Percentiles rank a stretch among this genome's conserved stretches.
phyloP scores from a whole-genome alignment of 768 basidiomycete species.

The Xerocomus potaroensis region DNA sequence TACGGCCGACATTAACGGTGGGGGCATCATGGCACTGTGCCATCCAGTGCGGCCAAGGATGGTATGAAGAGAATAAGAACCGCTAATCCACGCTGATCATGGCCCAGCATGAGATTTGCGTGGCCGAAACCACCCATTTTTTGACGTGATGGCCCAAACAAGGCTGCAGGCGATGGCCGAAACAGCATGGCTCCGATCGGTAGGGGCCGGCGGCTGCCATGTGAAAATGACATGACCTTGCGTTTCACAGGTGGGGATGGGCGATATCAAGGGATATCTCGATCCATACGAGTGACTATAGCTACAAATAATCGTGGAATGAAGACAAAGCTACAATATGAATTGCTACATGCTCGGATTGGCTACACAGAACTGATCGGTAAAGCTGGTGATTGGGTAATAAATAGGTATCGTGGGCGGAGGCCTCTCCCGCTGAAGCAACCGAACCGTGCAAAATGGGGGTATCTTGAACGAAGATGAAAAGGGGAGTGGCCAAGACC shows the following conservation, averaged over 20 bases:
- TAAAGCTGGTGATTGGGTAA: slow-evolving; percentile 4
- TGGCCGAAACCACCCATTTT: neutral
- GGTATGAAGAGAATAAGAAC: neutral
- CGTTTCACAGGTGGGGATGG: neutral
- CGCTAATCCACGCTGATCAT: neutral
- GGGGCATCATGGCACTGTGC: too few species aligned
- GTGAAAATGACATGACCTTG: neutral
- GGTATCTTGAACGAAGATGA: slow-evolving; percentile 14
- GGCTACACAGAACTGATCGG: slow-evolving; percentile 23
- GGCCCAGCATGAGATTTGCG: neutral
- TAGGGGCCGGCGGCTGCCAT: neutral
- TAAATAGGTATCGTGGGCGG: slow-evolving; percentile 18
- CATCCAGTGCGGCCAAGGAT: slow-evolving; percentile 11
- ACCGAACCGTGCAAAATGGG: slow-evolving; percentile 3
- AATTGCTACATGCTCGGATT: slow-evolving; percentile 25
- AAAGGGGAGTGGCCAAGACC: slow-evolving; percentile 3
- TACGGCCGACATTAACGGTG: too few species aligned
- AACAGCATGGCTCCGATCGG: neutral
- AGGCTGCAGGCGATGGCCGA: neutral
- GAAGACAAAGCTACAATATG: slow-evolving; percentile 19
- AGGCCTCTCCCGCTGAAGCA: slow-evolving; percentile 5
- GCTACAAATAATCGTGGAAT: slow-evolving; percentile 19
- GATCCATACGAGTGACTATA: slow-evolving; percentile 13
- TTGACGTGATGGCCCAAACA: neutral
- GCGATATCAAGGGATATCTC: neutral